These are phyloP conservation scores for Diatrype stigma DNA, from an alignment of 2,329 filamentous ascomycete species.

Conservation along the genomic window DNA sequence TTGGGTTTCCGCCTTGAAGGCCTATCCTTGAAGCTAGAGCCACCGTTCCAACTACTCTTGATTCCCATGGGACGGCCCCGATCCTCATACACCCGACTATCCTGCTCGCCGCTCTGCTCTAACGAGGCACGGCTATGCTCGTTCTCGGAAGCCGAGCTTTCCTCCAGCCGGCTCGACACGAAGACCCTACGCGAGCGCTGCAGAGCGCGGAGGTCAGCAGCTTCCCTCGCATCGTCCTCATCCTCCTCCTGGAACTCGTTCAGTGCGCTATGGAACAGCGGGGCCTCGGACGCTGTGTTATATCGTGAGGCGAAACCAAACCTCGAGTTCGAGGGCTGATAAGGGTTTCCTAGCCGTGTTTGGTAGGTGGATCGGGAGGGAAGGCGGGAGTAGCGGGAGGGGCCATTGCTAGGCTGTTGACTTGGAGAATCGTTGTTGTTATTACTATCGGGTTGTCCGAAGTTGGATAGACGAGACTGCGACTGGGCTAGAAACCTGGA, in stretches of 20 bases:
- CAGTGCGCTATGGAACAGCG: conserved; percentile 88
- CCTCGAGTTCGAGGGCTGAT: conserved; percentile 68
- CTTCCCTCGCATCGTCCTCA: conserved; percentile 87
- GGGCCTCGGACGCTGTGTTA: conserved; percentile 70
- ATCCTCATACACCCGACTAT: conserved; percentile 40
- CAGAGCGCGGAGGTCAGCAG: conserved; percentile 89
- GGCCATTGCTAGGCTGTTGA: conserved; percentile 27
- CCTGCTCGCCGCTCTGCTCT: conserved; percentile 50
- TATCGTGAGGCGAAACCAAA: conserved; percentile 80
- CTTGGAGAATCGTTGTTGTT: conserved; percentile 35
- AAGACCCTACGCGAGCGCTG: conserved; percentile 88
- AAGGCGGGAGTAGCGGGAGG: conserved; percentile 25
- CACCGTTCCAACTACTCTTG: conserved; percentile 61
- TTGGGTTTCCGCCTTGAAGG: conserved; percentile 38
- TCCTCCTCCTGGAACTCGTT: conserved; percentile 92
- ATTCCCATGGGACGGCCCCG: conserved; percentile 49
- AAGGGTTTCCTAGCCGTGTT: conserved; percentile 62
- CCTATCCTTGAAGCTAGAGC: conserved; percentile 38
- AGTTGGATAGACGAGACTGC: conserved; percentile 78
- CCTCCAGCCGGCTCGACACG: conserved; percentile 75
- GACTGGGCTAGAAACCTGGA: conserved; percentile 96
- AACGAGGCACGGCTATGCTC: conserved; percentile 57
- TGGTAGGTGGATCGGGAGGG: conserved; percentile 26
- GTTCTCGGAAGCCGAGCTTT: conserved; percentile 79
- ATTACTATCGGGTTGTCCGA: conserved; percentile 55